These are phyloP conservation scores for Penicillium expansum DNA, from an alignment of 2,329 filamentous ascomycete species.

Conservation along the genomic window DNA sequence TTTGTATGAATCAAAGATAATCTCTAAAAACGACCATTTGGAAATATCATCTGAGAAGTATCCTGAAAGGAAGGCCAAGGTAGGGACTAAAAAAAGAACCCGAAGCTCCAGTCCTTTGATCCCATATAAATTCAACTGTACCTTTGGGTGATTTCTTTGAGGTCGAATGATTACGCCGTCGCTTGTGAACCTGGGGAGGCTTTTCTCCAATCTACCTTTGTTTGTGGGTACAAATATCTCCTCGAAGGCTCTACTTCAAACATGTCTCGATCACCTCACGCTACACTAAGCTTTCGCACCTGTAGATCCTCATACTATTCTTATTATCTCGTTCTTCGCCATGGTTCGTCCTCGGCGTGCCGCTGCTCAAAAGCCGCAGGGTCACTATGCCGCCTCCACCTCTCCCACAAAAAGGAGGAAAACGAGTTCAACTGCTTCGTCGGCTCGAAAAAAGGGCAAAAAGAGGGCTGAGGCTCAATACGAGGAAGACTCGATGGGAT, in stretches of 20 bases:
- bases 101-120: neutral
- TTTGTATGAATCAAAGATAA: too few relatives aligned
- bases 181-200: neutral
- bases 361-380: neutral
- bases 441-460: neutral
- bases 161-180: too few relatives aligned
- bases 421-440: fast-evolving
- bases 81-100: neutral
- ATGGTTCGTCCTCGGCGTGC: neutral
- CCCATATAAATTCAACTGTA: too few relatives aligned
- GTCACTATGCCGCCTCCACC: neutral
- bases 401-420: neutral
- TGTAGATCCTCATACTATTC: neutral
- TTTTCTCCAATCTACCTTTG: neutral
- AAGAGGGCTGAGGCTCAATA: neutral
- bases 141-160: neutral
- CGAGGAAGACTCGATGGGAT: too few relatives aligned
- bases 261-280: neutral
- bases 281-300: neutral
- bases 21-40: too few relatives aligned
- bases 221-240: neutral
- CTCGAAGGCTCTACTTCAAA: neutral
- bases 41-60: neutral
- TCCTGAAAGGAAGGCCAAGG: neutral
- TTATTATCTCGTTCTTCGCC: neutral